Base-by-base conservation (phyloP, 2,329 filamentous ascomycete genomes). In the Diaporthe sp. region DNA sequence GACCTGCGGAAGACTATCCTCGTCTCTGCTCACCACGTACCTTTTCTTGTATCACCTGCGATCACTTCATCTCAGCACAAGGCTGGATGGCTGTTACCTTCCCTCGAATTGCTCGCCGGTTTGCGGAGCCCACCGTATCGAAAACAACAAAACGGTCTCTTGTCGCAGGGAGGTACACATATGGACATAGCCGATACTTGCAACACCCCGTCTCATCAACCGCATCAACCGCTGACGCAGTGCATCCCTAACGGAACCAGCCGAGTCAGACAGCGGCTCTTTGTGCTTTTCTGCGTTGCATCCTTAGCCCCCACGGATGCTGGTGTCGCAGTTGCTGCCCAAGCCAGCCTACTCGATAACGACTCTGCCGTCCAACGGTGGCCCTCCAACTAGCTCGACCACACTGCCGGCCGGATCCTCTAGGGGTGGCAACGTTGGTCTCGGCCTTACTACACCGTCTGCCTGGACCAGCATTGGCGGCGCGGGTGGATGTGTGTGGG, bases 291-390 rank as follows among this genome's bases (percentile, higher is more conserved):
- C 13, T 52, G 33, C 19, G 45, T 67, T 52, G 61, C 61, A 67
- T 25, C 15, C 6, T 13, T 38, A 17, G 30, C 61, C 61, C 45
- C 45, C 61, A 38, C 61, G 45, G 1, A 35, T 52, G 28, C 25
- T 40, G 64, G 64, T 9, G 64, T 67, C 45, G 22, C 64, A 67
- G 33, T 67, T 67, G 64, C 64, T 52, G 64, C 64, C 64, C 64
- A 52, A 52, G 38, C 35, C n/a, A 42, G 38, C 64, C 64, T 38
- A 38, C 28, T 38, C 30, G 45, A 40, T 38, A 52, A 40, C 64
- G 45, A 38, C 22, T 52, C 22, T 38, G 64, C 33, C 64, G n/a
- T 38, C 22, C 45, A 64, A 64, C 25, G 40, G 60, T 45, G n/a
- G 60, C 28, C 17, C 40, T 22, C 25, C 60, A 22, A 47, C 25